Evolutionary conservation across 306 rosid genomes (phyloP).

Genomic region (Sechiopsis laciniata): DNA sequence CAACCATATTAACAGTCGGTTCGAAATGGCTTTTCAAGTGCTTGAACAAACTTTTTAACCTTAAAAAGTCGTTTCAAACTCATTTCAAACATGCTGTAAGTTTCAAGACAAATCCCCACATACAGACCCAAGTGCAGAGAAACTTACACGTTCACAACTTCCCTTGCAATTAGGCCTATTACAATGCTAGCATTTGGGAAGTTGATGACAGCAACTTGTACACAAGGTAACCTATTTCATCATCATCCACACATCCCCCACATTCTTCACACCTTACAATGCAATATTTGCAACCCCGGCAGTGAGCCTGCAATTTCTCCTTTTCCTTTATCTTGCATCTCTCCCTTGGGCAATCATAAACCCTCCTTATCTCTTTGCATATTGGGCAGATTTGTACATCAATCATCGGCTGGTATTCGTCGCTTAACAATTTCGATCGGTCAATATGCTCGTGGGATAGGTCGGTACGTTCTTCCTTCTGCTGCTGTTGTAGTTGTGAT

Average conservation of each 20-base stretch:
- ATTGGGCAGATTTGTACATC: slow-evolving; percentile 63
- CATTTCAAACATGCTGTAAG: no score
- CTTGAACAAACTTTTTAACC: no score
- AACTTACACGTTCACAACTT: slow-evolving; percentile 35
- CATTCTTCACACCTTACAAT: slow-evolving; percentile 75
- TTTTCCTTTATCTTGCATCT: slow-evolving; percentile 39
- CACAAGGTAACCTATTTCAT: slow-evolving; percentile 47
- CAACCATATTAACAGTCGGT: no score
- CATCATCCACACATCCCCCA: slow-evolving; percentile 43
- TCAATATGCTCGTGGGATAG: slow-evolving; percentile 30
- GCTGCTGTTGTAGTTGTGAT: slow-evolving; percentile 24
- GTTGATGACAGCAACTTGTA: slow-evolving; percentile 57
- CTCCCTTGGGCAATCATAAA: slow-evolving; percentile 56
- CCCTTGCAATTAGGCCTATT: slow-evolving; percentile 69
- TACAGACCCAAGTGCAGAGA: slow-evolving; percentile 34
- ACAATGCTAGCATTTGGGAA: slow-evolving; percentile 73
- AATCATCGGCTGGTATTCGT: slow-evolving; percentile 27
- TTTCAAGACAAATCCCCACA: slow-evolving; percentile 39
- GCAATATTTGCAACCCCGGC: slow-evolving; percentile 61
- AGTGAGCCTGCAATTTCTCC: slow-evolving; percentile 25
- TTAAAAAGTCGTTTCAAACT: no score
- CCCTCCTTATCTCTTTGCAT: slow-evolving; percentile 48
- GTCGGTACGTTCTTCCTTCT: no score
- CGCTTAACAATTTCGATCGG: slow-evolving; percentile 14
- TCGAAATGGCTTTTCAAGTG: no score